Conservation (phyloP, 2,329 filamentous ascomycete genomes). For the Cytospora paraplurivora region DNA sequence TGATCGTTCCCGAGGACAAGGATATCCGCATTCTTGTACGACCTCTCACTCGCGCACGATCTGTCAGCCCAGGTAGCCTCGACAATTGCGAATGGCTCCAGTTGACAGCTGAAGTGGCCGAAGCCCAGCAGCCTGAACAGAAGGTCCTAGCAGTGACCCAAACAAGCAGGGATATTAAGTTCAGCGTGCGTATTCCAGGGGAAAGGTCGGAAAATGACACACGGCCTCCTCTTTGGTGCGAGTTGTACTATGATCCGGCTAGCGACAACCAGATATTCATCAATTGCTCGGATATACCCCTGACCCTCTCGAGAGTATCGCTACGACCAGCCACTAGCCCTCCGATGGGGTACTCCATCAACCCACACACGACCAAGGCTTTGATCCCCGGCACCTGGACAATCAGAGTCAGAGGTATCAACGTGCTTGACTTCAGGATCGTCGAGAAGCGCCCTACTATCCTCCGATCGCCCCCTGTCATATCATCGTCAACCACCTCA, state of each 20-base stretch:
- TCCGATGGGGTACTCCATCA: slow-evolving; percentile 39
- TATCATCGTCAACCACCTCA: slow-evolving; percentile 30
- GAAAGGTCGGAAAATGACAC: slow-evolving; percentile 46
- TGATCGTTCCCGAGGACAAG: slow-evolving; percentile 47
- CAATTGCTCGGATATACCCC: slow-evolving; percentile 58
- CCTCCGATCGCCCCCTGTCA: slow-evolving; percentile 37
- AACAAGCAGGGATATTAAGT: slow-evolving; percentile 62
- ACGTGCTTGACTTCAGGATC: slow-evolving; percentile 60
- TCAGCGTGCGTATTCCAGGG: slow-evolving; percentile 58
- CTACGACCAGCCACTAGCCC: slow-evolving; percentile 42
- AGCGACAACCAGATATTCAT: slow-evolving; percentile 60
- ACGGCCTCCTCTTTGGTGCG: slow-evolving; percentile 58
- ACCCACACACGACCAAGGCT: slow-evolving; percentile 47
- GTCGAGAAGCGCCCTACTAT: slow-evolving; percentile 55
- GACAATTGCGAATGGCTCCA: slow-evolving; percentile 61
- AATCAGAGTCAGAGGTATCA: slow-evolving; percentile 51
- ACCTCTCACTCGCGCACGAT: slow-evolving; percentile 54
- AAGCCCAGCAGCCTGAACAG: slow-evolving; percentile 54
- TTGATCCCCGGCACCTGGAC: slow-evolving; percentile 59
- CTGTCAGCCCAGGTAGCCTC: slow-evolving; percentile 55
- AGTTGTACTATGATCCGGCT: slow-evolving; percentile 61
- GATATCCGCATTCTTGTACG: slow-evolving; percentile 61
- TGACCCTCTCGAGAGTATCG: slow-evolving; percentile 51
- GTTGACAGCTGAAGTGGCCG: slow-evolving; percentile 56
- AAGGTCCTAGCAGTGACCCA: slow-evolving; percentile 63